These are phyloP conservation scores for Pestalotiopsis sp. DNA, from an alignment of 2,329 filamentous ascomycete species.

Conservation along the genomic window DNA sequence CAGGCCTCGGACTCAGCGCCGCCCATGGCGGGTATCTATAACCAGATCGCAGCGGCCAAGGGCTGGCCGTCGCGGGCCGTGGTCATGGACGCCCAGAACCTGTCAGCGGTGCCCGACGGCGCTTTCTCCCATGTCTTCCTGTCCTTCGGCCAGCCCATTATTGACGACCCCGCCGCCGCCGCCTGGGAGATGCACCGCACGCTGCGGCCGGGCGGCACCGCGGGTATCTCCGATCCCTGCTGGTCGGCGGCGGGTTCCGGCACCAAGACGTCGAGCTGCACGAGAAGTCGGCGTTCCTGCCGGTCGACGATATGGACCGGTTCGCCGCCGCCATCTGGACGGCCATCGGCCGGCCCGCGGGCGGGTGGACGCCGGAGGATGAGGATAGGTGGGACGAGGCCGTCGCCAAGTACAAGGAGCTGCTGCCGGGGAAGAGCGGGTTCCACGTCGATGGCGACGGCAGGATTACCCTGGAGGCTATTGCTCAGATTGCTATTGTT, in stretches of 20 bases:
- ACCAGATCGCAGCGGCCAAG: conserved; percentile 11
- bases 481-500: conserved; percentile 15
- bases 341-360: conserved; percentile 17
- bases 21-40: conserved; percentile 18
- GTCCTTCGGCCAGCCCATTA: conserved; percentile 21
- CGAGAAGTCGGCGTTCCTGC: conserved; percentile 18
- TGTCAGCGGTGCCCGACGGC: conserved; percentile 16
- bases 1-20: conserved; percentile 14
- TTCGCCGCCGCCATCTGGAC: conserved; percentile 20
- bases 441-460: conserved; percentile 12
- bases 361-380: conserved; percentile 21
- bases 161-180: conserved; percentile 18
- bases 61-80: conserved; percentile 17
- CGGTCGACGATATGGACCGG: conserved; percentile 15
- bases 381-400: conserved; percentile 21
- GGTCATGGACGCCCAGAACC: conserved; percentile 20
- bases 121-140: conserved; percentile 20
- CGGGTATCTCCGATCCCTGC: not conserved
- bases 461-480: conserved; percentile 12
- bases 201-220: conserved; percentile 19
- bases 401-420: conserved; percentile 19
- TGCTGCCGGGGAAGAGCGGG: conserved; percentile 16
- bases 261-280: conserved; percentile 15
- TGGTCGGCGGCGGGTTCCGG: conserved; percentile 17
- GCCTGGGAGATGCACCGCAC: conserved; percentile 19